Conservation (phyloP, 2,329 filamentous ascomycete species). For the Aureobasidium sp. region DNA sequence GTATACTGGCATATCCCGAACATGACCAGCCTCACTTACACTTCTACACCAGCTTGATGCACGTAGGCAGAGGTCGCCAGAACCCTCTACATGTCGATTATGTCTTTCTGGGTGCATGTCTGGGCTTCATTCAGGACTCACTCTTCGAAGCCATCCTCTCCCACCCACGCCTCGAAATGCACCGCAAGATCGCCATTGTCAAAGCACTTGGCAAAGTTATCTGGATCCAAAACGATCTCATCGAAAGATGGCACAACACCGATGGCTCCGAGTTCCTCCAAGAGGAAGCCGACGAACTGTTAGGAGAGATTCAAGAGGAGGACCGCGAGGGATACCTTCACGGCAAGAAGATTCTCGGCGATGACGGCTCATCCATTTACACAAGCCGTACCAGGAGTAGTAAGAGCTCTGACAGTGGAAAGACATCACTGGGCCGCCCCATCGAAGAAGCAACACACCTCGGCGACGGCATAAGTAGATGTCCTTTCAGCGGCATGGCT, state of each 20-base stretch:
- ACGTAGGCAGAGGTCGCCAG: conserved; percentile 63
- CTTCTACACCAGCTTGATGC: conserved; percentile 54
- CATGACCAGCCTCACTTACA: neutral
- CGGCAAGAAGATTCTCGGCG: conserved; percentile 1
- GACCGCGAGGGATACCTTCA: conserved; percentile 6
- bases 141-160: conserved; percentile 68
- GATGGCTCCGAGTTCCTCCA: conserved; percentile 2
- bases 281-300: neutral
- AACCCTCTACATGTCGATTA: conserved; percentile 73
- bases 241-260: conserved; percentile 63
- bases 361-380: neutral
- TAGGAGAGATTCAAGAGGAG: neutral
- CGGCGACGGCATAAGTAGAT: neutral
- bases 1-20: neutral
- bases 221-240: conserved; percentile 82
- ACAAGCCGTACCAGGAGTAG: neutral
- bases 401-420: neutral
- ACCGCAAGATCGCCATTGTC: conserved; percentile 63
- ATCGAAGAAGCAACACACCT: conserved; percentile 12
- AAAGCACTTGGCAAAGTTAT: conserved; percentile 73
- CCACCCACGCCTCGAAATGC: conserved; percentile 57
- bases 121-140: conserved; percentile 70
- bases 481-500: conserved; percentile 5
- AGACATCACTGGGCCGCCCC: conserved; percentile 8
- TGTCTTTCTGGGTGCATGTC: conserved; percentile 63